Evolutionary conservation across 1,284 basidiomycete species (phyloP).

Genomic region (Austroboletus niveus): DNA sequence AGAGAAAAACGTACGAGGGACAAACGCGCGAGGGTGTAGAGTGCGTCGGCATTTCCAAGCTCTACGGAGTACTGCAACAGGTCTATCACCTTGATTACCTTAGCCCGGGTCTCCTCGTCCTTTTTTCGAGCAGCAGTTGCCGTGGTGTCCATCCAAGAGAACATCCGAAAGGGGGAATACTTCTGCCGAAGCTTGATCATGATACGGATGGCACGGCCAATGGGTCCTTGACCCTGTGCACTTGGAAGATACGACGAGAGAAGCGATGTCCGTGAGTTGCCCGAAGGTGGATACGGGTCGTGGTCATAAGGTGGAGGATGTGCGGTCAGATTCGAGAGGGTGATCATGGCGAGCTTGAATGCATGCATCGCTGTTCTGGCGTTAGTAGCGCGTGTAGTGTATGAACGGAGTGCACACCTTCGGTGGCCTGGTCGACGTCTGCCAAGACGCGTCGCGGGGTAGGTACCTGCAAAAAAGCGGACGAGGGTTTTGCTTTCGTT

Average conservation of each 20-base stretch:
- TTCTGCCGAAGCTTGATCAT: conserved; percentile 58
- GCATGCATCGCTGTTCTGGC: conserved; percentile 55
- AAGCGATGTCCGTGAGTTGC: conserved; percentile 44
- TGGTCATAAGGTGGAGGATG: conserved; percentile 53
- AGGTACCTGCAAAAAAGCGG: conserved; percentile 12
- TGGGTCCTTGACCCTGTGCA: conserved; percentile 67
- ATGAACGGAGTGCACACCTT: conserved; percentile 39
- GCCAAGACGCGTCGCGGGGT: conserved; percentile 1
- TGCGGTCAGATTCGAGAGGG: conserved; percentile 59
- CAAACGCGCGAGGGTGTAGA: conserved; percentile 69
- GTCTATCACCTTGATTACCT: conserved; percentile 74
- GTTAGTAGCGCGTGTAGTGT: conserved; percentile 1
- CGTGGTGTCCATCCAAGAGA: conserved; percentile 44
- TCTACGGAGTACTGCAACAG: conserved; percentile 77
- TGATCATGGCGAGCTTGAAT: conserved; percentile 67
- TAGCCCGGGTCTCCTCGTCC: conserved; percentile 61
- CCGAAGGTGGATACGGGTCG: conserved; percentile 42
- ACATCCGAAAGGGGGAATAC: conserved; percentile 42
- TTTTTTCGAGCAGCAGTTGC: conserved; percentile 45
- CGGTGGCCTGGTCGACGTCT: conserved; percentile 43
- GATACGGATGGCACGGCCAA: conserved; percentile 66
- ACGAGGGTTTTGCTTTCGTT: not conserved
- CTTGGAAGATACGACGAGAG: conserved; percentile 63
- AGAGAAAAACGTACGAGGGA: conserved; percentile 43
- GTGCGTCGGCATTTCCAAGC: conserved; percentile 74